These are phyloP conservation scores for Agarophyton chilense DNA, from an alignment of 23 red algal species.

Conservation along the genomic window DNA sequence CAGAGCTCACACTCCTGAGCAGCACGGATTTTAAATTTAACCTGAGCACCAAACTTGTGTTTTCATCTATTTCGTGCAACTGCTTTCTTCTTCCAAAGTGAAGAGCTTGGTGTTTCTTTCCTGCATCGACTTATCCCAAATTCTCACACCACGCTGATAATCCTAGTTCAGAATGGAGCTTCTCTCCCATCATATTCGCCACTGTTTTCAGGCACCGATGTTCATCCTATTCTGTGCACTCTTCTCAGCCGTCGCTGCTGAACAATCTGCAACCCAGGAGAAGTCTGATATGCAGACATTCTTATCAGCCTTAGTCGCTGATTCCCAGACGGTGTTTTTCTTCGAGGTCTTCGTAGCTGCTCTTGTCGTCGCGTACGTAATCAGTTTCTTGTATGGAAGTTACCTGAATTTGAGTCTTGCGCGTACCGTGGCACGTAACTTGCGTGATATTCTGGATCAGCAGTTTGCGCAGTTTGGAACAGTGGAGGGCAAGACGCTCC, in stretches of 20 bases:
- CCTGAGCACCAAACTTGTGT: too few relatives aligned
- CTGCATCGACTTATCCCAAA: too few relatives aligned
- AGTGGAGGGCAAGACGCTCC: slow-evolving; percentile 34
- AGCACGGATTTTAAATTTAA: too few relatives aligned
- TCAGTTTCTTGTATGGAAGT: slow-evolving; percentile 44
- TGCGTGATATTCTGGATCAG: slow-evolving; percentile 28
- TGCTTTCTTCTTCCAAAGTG: too few relatives aligned
- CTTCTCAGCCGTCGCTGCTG: neutral
- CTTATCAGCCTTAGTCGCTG: slow-evolving; percentile 16
- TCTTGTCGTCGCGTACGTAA: slow-evolving; percentile 39
- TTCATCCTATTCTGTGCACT: neutral
- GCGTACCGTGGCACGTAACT: neutral
- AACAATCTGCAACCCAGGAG: neutral
- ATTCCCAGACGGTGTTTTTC: slow-evolving; percentile 32
- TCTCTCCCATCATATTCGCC: neutral
- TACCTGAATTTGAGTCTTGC: slow-evolving; percentile 39
- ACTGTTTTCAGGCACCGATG: neutral
- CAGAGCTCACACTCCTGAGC: too few relatives aligned
- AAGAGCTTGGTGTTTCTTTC: too few relatives aligned
- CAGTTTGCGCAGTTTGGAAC: slow-evolving; percentile 57
- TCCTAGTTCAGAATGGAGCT: neutral
- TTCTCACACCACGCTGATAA: too few relatives aligned
- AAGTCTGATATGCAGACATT: neutral
- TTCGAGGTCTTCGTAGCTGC: slow-evolving; percentile 57
- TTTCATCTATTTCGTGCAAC: too few relatives aligned